phyloP scores from a whole-genome alignment of 202 grass and related monocot genomes.

The Hordeum pubiflorum region DNA sequence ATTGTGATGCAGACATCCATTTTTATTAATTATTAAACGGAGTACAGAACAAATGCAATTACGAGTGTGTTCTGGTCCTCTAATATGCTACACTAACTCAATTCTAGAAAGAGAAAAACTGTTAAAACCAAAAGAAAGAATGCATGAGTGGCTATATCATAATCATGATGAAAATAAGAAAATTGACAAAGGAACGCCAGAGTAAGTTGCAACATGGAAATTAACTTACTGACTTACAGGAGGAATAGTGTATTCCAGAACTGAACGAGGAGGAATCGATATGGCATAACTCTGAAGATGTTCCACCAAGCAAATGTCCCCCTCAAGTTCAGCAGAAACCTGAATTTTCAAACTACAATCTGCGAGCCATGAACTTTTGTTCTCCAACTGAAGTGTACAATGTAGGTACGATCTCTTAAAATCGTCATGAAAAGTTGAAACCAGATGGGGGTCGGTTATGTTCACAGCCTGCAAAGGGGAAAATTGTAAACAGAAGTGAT shows the following conservation, averaged over 20 bases:
- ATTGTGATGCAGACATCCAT: too few species aligned
- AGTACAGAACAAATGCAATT: too few species aligned
- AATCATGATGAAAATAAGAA: not conserved
- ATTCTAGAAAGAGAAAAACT: not conserved
- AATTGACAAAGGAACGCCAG: not conserved
- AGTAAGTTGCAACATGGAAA: slow-evolving; percentile 1
- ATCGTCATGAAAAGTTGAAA: slow-evolving; percentile 80
- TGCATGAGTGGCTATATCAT: not conserved
- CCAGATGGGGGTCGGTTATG: slow-evolving; percentile 75
- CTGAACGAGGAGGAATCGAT: slow-evolving; percentile 47
- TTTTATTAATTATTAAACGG: too few species aligned
- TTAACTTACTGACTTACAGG: slow-evolving; percentile 48
- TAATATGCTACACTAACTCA: not conserved
- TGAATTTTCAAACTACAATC: slow-evolving; percentile 66
- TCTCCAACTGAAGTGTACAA: slow-evolving; percentile 82
- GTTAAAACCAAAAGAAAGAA: not conserved
- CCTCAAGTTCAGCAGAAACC: slow-evolving; percentile 68
- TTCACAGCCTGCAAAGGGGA: slow-evolving; percentile 62
- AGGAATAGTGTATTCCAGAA: slow-evolving; percentile 66
- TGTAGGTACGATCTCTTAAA: slow-evolving; percentile 87
- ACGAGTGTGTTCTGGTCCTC: not conserved
- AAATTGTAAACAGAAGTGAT: not conserved
- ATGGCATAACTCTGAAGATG: slow-evolving; percentile 63
- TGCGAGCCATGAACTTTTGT: slow-evolving; percentile 72
- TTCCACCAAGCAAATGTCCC: slow-evolving; percentile 71